Percentiles rank a stretch among this genome's conserved stretches.
These are phyloP conservation scores for Colletotrichum tabaci DNA, from an alignment of 2,329 filamentous ascomycete genomes.

Conservation along the genomic window DNA sequence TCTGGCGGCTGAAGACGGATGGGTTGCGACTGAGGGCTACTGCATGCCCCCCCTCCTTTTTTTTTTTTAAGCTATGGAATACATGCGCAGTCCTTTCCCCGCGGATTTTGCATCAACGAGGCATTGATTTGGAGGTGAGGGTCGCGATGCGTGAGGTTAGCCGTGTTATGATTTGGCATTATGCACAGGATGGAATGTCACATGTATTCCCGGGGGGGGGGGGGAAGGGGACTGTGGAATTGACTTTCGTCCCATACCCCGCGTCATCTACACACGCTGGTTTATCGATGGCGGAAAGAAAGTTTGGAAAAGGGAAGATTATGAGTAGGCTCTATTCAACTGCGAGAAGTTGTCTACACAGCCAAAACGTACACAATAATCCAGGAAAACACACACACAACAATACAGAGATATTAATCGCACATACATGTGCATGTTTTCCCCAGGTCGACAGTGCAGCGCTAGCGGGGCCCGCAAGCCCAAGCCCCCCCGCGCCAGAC, in stretches of 20 bases:
- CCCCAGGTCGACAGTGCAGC: neutral
- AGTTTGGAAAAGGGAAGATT: neutral
- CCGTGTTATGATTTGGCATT: neutral
- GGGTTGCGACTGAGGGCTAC: neutral
- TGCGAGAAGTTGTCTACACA: neutral
- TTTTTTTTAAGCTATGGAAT: too few species aligned
- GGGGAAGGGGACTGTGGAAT: too few species aligned
- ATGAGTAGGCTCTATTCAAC: neutral
- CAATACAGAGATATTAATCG: neutral
- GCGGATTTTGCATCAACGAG: neutral
- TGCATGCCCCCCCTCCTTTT: too few species aligned
- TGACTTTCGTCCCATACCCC: conserved; percentile 32
- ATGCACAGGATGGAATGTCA: neutral
- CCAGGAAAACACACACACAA: too few species aligned
- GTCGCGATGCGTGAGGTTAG: neutral
- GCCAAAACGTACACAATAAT: too few species aligned
- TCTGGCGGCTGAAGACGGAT: conserved; percentile 13
- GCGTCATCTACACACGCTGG: neutral
- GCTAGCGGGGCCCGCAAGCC: conserved; percentile 5
- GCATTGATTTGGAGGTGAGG: neutral
- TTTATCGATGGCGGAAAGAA: neutral
- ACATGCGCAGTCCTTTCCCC: neutral
- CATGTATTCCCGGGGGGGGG: neutral
- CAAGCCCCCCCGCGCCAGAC: neutral
- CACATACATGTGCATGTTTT: conserved; percentile 3